These are phyloP conservation scores for Guyanaporus albipodus DNA, from an alignment of 768 basidiomycete genomes.

Conservation along the genomic window DNA sequence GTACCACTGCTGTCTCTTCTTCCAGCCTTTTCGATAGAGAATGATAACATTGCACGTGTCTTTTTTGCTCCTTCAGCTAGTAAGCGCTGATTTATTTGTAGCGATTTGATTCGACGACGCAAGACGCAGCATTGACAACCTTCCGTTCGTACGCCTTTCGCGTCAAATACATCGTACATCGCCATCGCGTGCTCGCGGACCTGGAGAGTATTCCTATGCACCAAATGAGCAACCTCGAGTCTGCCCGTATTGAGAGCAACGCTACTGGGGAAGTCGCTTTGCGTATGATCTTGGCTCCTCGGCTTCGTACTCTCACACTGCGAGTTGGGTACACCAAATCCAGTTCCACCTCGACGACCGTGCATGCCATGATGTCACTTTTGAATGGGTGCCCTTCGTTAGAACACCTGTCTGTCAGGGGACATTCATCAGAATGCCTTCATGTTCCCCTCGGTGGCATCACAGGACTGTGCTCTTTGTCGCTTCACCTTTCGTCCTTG, in stretches of 20 bases:
- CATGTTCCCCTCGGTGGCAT: slow-evolving; percentile 33
- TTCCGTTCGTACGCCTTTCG: slow-evolving; percentile 24
- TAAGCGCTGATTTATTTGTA: slow-evolving; percentile 3
- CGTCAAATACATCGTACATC: slow-evolving; percentile 23
- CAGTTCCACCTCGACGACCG: slow-evolving; percentile 22
- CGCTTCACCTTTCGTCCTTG: slow-evolving; percentile 40
- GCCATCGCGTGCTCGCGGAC: slow-evolving; percentile 15
- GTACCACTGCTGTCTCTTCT: slow-evolving; percentile 39
- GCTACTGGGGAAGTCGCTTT: slow-evolving; percentile 12
- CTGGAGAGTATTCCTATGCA: slow-evolving; percentile 1
- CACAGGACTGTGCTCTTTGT: slow-evolving; percentile 33
- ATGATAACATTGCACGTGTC: slow-evolving; percentile 11
- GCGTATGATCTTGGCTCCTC: slow-evolving; percentile 31
- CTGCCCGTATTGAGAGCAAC: slow-evolving; percentile 17
- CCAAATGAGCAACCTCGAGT: slow-evolving; percentile 15
- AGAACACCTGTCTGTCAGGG: slow-evolving; percentile 38
- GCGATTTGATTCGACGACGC: slow-evolving; percentile 7
- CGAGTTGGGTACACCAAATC: slow-evolving; percentile 27
- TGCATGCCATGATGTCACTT: slow-evolving; percentile 19
- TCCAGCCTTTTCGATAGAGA: slow-evolving; percentile 15
- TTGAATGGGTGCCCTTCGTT: slow-evolving; percentile 29
- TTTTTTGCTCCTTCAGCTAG: neutral
- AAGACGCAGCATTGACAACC: neutral
- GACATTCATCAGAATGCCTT: slow-evolving; percentile 28
- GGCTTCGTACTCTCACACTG: slow-evolving; percentile 35